Evolutionary conservation across 78 protist species (phyloP), one percentile per base, ranked within the genome.

Genomic region (Polysphondylium violaceum): DNA sequence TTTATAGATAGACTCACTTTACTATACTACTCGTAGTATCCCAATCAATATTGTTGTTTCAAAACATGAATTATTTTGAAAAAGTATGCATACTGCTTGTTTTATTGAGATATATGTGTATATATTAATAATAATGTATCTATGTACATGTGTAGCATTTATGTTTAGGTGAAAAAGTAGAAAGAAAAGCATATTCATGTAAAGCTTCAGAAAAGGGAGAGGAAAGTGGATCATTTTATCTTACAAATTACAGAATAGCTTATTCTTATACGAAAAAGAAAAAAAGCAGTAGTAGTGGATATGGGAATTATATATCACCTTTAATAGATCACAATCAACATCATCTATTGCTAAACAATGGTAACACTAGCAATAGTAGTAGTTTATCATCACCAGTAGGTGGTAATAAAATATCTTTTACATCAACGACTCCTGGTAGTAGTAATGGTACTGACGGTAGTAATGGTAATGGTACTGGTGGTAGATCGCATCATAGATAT

Each of bases 171-270:
- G 91, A 83, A 69, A 59, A 60, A 53, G 53, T 83, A 0, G 91
- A 83, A 69, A 50, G 47, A 35, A 83, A 83, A 58, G 6, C 79
- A 41, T 83, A 83, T 44, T 21, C 72, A n/a, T 69, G 44, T 31
- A 67, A 69, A 33, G 60, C 38, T 11, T 31, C 91, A 58, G 64
- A 60, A 5, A 44, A 58, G 38, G 91, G 81, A 40, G 60, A 63
- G 43, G n/a, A 55, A 2, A 83, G 71, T 43, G 91, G 91, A 29
- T 55, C 63, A 40, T 83, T 83, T 29, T 83, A 71, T 43, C 23
- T 83, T 9, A 83, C 91, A 25, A 83, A 83, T 40, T 83, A 41
- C 41, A 67, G 91, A 53, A n/a, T n/a, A n/a, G n/a, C 25, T 83
- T 47, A 43, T 74, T 29, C 69, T 83, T 35, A 56, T 29, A 41